Percentiles rank a stretch among this genome's conserved stretches.
Conservation (phyloP, 805 yeast genomes). For the Saccharomycopsis oosterbeekiorum region DNA sequence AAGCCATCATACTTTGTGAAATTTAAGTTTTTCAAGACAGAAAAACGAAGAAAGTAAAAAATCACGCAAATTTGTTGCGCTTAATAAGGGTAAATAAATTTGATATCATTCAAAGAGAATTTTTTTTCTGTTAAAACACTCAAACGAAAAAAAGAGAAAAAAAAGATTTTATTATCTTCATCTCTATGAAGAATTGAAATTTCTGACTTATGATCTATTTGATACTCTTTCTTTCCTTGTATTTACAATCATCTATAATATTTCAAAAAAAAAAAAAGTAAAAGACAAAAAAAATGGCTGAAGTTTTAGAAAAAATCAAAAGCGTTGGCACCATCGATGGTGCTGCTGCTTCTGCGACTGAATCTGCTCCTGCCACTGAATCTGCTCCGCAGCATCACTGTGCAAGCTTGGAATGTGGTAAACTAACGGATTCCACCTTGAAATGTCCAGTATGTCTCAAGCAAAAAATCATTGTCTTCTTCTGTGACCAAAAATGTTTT, state of each 20-base stretch:
- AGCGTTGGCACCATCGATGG: slow-evolving; percentile 6
- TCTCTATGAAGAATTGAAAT: too few species aligned
- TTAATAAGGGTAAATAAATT: too few species aligned
- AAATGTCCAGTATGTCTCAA: slow-evolving; percentile 92
- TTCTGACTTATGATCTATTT: too few species aligned
- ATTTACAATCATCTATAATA: too few species aligned
- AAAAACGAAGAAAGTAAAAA: neutral
- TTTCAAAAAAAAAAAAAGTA: neutral
- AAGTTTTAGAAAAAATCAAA: neutral
- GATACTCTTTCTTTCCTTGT: too few species aligned
- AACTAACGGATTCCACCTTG: slow-evolving; percentile 59
- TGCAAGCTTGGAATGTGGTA: slow-evolving; percentile 78
- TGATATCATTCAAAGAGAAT: neutral
- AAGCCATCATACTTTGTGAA: neutral
- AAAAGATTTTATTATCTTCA: too few species aligned
- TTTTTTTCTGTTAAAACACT: neutral
- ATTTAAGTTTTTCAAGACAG: neutral
- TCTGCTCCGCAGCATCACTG: slow-evolving; percentile 31
- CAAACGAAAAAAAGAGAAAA: too few species aligned
- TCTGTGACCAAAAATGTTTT: slow-evolving; percentile 82
- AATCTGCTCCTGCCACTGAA: neutral
- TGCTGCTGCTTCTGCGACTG: neutral
- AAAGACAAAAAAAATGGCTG: neutral
- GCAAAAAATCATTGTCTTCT: slow-evolving; percentile 46
- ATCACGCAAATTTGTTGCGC: neutral